Percentiles rank a stretch among this genome's conserved stretches.
Evolutionary conservation across 225 moss, liverwort and hornwort species (phyloP).

Genomic region (Polytrichum formosum): DNA sequence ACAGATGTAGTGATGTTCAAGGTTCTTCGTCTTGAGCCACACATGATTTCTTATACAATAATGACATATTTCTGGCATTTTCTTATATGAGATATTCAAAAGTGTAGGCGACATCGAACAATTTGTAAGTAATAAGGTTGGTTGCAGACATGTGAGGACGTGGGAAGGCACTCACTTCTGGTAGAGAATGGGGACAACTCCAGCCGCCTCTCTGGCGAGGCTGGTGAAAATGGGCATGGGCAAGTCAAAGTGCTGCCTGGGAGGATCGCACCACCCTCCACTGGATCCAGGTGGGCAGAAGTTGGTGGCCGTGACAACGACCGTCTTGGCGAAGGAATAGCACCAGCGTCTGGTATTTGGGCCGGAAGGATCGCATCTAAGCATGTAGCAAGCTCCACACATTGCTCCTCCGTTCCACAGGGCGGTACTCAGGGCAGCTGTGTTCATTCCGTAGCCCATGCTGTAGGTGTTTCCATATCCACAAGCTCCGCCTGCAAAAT

Average conservation of each 20-base stretch:
- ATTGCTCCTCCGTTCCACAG: constrained; percentile 20
- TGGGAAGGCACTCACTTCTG: constrained; percentile 5
- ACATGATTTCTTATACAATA: too few relatives aligned
- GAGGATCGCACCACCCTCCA: constrained; percentile 37
- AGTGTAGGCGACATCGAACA: too few relatives aligned
- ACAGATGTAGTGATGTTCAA: too few relatives aligned
- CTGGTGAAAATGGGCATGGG: constrained; percentile 19
- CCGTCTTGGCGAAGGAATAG: constrained; percentile 12
- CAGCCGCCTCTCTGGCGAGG: constrained; percentile 12
- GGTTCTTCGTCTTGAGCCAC: too few relatives aligned
- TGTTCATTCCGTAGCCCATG: constrained; percentile 27
- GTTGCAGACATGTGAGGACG: too few relatives aligned
- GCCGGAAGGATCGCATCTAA: constrained; percentile 11
- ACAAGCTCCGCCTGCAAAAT: constrained; percentile 32
- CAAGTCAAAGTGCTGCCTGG: constrained; percentile 27
- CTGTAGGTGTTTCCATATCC: constrained; percentile 27
- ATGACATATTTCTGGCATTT: too few relatives aligned
- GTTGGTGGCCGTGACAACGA: constrained; percentile 35
- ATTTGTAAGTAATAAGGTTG: fast-evolving
- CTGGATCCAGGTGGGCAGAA: constrained; percentile 24
- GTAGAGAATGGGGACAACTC: constrained; percentile 29
- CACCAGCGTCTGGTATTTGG: constrained; percentile 4
- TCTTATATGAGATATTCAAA: too few relatives aligned
- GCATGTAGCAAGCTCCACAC: constrained; percentile 40
- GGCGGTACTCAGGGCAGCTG: constrained; percentile 28